These are phyloP conservation scores for Talaromyces verruculosus DNA, from an alignment of 2,329 filamentous ascomycete genomes.

Conservation along the genomic window DNA sequence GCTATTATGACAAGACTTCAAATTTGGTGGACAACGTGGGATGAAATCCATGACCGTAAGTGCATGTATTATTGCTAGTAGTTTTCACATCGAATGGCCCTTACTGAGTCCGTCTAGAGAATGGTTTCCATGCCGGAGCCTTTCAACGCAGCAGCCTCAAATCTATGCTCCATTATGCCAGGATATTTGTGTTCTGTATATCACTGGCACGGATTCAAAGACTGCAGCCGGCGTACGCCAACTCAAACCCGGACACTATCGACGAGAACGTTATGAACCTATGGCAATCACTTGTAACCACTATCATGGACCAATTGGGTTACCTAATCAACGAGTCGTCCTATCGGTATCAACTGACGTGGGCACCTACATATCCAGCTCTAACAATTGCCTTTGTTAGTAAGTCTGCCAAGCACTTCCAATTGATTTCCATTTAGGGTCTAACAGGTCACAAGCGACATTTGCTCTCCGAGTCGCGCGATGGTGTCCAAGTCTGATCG, in stretches of 20 bases:
- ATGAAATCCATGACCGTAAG: constrained; percentile 37
- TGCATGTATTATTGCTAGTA: not conserved
- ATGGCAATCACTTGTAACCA: constrained; percentile 36
- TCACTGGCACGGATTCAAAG: constrained; percentile 38
- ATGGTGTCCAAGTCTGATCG: constrained; percentile 36
- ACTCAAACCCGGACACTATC: constrained; percentile 26
- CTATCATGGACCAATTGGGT: constrained; percentile 36
- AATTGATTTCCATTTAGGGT: constrained; percentile 20
- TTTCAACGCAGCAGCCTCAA: constrained; percentile 39
- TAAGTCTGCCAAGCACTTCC: constrained; percentile 27
- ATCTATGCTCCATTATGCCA: constrained; percentile 36
- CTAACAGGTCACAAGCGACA: constrained; percentile 28
- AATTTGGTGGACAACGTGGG: constrained; percentile 38
- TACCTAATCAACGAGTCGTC: constrained; percentile 36
- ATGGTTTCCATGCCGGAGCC: constrained; percentile 38
- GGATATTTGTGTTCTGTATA: constrained; percentile 35
- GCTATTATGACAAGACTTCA: constrained; percentile 35
- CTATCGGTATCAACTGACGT: constrained; percentile 36
- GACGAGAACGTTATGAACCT: constrained; percentile 29
- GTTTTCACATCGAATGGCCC: not conserved
- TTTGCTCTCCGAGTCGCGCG: constrained; percentile 37
- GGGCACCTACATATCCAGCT: constrained; percentile 38
- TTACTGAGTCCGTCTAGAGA: constrained; percentile 28
- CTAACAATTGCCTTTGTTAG: constrained; percentile 39
- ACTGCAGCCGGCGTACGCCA: constrained; percentile 28